Percentiles rank a stretch among this genome's conserved stretches.
These are phyloP conservation scores for Aureobasidium sp. DNA, from an alignment of 2,329 filamentous ascomycete species.

Conservation along the genomic window DNA sequence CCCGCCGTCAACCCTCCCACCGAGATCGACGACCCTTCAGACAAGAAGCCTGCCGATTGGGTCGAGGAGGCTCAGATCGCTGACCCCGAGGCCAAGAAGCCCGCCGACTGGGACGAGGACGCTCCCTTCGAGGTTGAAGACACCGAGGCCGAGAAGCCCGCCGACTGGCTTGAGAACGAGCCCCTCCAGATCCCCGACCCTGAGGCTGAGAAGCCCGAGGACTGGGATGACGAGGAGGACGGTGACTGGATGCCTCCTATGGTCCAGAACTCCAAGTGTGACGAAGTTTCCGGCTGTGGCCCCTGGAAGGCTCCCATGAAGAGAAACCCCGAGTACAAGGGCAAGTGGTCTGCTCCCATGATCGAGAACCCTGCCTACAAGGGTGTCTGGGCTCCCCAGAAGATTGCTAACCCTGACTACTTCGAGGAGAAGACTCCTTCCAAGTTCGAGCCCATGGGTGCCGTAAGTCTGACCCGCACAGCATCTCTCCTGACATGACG, in stretches of 20 bases:
- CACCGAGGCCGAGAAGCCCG: slow-evolving; percentile 81
- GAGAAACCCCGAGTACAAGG: slow-evolving; percentile 96
- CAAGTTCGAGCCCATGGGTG: slow-evolving; percentile 97
- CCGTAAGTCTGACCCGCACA: slow-evolving; percentile 54
- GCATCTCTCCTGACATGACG: not conserved
- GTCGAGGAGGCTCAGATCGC: slow-evolving; percentile 87
- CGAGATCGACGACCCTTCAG: slow-evolving; percentile 92
- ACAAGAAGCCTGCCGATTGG: slow-evolving; percentile 93
- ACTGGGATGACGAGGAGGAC: slow-evolving; percentile 99
- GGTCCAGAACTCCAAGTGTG: slow-evolving; percentile 92
- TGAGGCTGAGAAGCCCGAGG: slow-evolving; percentile 93
- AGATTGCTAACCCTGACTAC: slow-evolving; percentile 95
- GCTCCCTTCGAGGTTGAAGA: slow-evolving; percentile 95
- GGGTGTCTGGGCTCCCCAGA: slow-evolving; percentile 86
- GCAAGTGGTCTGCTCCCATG: slow-evolving; percentile 89
- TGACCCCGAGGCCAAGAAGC: slow-evolving; percentile 91
- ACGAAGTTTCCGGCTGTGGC: slow-evolving; percentile 87
- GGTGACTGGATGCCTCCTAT: slow-evolving; percentile 92
- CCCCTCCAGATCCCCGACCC: slow-evolving; percentile 78
- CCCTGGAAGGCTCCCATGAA: slow-evolving; percentile 87
- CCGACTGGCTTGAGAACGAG: slow-evolving; percentile 94
- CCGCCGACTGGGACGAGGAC: slow-evolving; percentile 98
- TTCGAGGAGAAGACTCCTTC: slow-evolving; percentile 95
- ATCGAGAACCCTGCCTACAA: slow-evolving; percentile 99
- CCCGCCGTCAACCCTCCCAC: slow-evolving; percentile 88